Base-by-base conservation (phyloP, 2,329 filamentous ascomycete species). In the Xylaria sp. region DNA sequence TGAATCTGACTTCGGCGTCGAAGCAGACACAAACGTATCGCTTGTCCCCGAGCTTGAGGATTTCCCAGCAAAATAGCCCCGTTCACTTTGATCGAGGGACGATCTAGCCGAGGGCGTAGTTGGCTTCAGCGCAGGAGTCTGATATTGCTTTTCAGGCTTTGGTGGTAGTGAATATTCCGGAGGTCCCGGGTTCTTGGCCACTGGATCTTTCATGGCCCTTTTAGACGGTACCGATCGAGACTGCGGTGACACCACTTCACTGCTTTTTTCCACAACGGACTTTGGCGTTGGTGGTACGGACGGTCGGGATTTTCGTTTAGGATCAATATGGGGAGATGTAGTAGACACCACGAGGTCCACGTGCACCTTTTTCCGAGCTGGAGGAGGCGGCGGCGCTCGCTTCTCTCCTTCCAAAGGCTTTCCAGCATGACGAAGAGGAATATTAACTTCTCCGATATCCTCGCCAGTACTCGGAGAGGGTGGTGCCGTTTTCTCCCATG, bases 21-120 rank as follows among this genome's bases (percentile, higher is more conserved):
- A 76, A 35, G 74, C 76, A 1, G 71, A 73, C 18, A 67, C 77
- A 63, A 81, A 81, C 0, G 76, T 79, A 57, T 80, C 78, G 62
- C 79, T 68, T 2, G 79, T 80, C 3, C 76, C 78, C 4, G 65
- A 68, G 2, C 76, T 76, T 44, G 68, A 68, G 5, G 62, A 62
- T 48, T 64, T 59, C 6, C 61, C 57, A 18, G 56, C n/a, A 4
- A 55, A 44, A 47, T 9, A 39, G 6, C 46, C n/a, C 3, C 52
- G 35, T 9, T 42, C 23, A 35, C 51, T 61, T n/a, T 60, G 58
- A 23, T 6, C 30, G 9, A 18, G 19, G 19, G 54, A 35, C 23
- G 55, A 51, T 37, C 52, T 39, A 5, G 23, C 52, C 35, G 61
- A 48, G 13, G 58, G 35, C 3, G 46, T 42, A 42, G 55, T 42